Evolutionary conservation across 495 filamentous ascomycete species (phyloP).

Genomic region (Venustampulla echinocandica): DNA sequence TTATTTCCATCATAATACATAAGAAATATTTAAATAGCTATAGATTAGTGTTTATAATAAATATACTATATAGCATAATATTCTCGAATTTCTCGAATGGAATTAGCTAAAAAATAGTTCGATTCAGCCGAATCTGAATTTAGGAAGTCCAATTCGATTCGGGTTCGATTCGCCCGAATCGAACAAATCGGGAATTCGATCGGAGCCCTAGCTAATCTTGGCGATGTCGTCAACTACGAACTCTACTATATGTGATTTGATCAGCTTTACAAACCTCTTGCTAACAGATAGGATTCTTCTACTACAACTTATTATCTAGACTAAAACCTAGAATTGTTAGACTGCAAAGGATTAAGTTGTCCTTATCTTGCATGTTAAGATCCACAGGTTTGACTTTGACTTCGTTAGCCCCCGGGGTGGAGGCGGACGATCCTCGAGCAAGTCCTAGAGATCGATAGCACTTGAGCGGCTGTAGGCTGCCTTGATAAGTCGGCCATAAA

Average conservation of each 20-base stretch:
- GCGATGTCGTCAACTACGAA: conserved; percentile 59
- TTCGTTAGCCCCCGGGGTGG: conserved; percentile 1
- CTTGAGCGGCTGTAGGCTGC: not conserved
- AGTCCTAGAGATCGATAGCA: not conserved
- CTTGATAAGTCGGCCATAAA: no score
- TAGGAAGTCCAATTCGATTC: no score
- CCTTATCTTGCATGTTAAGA: conserved; percentile 12
- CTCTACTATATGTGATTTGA: conserved; percentile 25
- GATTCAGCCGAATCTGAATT: no score
- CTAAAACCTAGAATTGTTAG: conserved; percentile 10
- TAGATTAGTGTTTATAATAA: no score
- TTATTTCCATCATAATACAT: no score
- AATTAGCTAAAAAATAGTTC: no score
- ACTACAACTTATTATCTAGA: conserved; percentile 14
- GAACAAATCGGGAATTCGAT: no score
- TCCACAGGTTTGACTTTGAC: conserved; percentile 6
- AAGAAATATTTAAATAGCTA: no score
- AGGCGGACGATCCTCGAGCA: conserved; percentile 1
- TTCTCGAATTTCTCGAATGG: no score
- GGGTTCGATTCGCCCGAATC: no score
- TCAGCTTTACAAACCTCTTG: conserved; percentile 7
- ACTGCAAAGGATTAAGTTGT: conserved; percentile 15
- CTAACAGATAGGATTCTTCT: conserved; percentile 9
- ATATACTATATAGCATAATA: no score
- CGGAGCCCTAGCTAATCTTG: conserved; percentile 58